Evolutionary conservation across 129 eudicot species (phyloP).

Genomic region (Flaveria ramosissima): DNA sequence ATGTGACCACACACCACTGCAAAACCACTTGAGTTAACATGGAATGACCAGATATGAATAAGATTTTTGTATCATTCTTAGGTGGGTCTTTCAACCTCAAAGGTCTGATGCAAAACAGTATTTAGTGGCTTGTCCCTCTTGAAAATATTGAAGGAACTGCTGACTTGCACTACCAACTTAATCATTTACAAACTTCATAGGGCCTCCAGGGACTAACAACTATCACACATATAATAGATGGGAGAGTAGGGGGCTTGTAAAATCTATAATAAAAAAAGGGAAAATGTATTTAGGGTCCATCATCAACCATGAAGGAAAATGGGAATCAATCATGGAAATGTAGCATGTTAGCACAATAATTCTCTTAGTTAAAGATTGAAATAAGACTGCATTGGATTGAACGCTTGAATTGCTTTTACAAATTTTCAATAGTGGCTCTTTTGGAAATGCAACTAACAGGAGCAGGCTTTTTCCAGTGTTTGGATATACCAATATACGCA

Average conservation of each 20-base stretch:
- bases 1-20: too few species aligned
- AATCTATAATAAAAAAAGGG: neutral
- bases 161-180: neutral
- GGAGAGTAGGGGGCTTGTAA: neutral
- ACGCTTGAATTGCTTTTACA: neutral
- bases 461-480: neutral
- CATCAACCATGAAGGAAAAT: neutral
- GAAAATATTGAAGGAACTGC: neutral
- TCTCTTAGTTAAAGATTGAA: too few species aligned
- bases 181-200: neutral
- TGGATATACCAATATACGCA: neutral
- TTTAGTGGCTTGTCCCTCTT: neutral
- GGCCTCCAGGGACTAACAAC: neutral
- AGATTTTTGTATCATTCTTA: too few species aligned
- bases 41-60: too few species aligned
- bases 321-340: neutral
- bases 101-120: too few species aligned
- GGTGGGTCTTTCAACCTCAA: too few species aligned
- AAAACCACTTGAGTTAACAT: too few species aligned
- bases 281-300: neutral
- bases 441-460: neutral
- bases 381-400: too few species aligned
- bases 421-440: neutral
- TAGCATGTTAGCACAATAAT: neutral
- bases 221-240: neutral